Base-by-base conservation (phyloP, 176 grass and related monocot genomes). In the barley (Hordeum vulgare) region DNA sequence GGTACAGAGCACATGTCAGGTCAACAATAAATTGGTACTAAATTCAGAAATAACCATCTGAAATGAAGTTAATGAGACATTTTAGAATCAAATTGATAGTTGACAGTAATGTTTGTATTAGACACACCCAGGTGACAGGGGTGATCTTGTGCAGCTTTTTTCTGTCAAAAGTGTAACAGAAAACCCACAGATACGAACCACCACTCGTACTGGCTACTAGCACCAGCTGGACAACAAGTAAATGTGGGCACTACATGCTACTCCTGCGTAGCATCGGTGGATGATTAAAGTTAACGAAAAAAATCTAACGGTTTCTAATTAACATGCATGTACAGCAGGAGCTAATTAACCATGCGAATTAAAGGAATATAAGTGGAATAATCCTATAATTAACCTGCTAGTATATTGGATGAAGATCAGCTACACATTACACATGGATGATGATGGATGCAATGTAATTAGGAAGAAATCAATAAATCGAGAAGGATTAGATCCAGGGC, bases 71-170 rank as follows among this genome's bases (percentile, higher is more conserved):
- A n/a, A n/a, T n/a, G n/a, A n/a, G n/a, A n/a, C n/a, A n/a, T n/a
- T n/a, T n/a, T n/a, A n/a, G n/a, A n/a, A n/a, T n/a, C n/a, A n/a
- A n/a, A n/a, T n/a, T n/a, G n/a, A n/a, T n/a, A n/a, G n/a, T n/a
- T n/a, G n/a, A n/a, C n/a, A n/a, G n/a, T n/a, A n/a, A n/a, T n/a
- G n/a, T n/a, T n/a, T n/a, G n/a, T n/a, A n/a, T n/a, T n/a, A n/a
- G n/a, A n/a, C 63, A 23, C 14, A 20, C 34, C 20, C 37, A 41
- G 61, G 14, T 17, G 83, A 57, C 83, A 82, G 26, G 47, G 47
- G 15, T 24, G 67, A 83, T 74, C 44, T 71, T 20, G 11, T 79
- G 84, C 88, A 90, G 84, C 57, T 40, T 90, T 90, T 86, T 66
- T 49, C 25, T 79, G 58, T 11, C 66, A 67, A 79, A 54, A 86